A percentile compares a stretch with the other conserved stretches of the same genome.
Conservation (phyloP, 352 stramenopile species). For the Phytophthora colocasiae region DNA sequence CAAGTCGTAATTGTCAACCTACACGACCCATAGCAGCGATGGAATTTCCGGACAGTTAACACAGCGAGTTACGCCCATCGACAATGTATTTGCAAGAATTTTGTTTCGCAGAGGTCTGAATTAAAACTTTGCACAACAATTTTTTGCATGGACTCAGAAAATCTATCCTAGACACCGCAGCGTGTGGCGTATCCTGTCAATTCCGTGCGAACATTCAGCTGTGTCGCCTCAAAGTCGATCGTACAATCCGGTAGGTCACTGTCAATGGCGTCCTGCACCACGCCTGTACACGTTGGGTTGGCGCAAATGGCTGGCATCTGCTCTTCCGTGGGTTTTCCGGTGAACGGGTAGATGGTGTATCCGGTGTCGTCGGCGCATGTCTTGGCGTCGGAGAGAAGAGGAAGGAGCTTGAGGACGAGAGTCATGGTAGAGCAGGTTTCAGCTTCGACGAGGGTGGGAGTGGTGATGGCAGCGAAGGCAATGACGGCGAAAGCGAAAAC, state of each 20-base stretch:
- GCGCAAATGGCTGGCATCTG: conserved; percentile 35
- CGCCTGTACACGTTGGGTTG: conserved; percentile 35
- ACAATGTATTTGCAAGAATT: no score
- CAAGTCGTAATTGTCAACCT: no score
- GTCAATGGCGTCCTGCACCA: conserved; percentile 30
- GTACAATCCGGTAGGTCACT: conserved; percentile 42
- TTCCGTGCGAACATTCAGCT: conserved; percentile 37
- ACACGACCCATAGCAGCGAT: no score
- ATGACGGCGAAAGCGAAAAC: conserved; percentile 23
- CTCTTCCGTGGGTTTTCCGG: conserved; percentile 33
- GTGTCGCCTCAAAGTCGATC: conserved; percentile 36
- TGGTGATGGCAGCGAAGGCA: conserved; percentile 20
- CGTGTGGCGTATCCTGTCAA: conserved; percentile 27
- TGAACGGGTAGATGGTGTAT: conserved; percentile 33
- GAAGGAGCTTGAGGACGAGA: conserved; percentile 36
- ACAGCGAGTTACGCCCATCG: no score
- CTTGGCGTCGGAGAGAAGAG: conserved; percentile 38
- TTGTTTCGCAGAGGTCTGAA: no score
- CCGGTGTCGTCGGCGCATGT: conserved; percentile 25
- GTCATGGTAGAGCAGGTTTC: conserved; percentile 37
- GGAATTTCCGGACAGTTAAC: no score
- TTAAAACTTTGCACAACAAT: no score
- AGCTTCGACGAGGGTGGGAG: conserved; percentile 20
- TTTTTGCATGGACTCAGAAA: no score
- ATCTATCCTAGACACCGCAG: conserved; percentile 20